phyloP scores from a whole-genome alignment of 345 rosid genomes.

The Hibiscus tridactylites region DNA sequence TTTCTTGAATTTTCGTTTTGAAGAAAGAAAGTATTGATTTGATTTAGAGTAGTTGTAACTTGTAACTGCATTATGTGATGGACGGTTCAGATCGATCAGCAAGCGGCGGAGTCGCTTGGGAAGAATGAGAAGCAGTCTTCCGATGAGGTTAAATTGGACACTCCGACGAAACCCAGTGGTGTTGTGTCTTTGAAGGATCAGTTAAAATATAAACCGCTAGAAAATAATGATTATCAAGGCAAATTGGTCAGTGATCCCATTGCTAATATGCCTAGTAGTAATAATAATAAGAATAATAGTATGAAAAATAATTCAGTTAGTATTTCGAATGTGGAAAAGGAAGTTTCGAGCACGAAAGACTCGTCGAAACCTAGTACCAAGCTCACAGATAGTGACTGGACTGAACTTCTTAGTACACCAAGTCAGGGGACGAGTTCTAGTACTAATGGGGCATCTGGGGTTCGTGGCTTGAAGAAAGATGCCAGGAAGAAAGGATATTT shows the following conservation, averaged over 20 bases:
- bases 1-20: neutral
- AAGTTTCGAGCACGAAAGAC: conserved; percentile 12
- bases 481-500: conserved; percentile 34
- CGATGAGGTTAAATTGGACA: conserved; percentile 38
- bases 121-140: conserved; percentile 58
- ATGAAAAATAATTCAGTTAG: conserved; percentile 9
- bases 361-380: conserved; percentile 30
- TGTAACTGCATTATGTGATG: conserved; percentile 8
- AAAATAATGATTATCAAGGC: conserved; percentile 31
- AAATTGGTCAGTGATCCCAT: conserved; percentile 40
- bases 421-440: conserved; percentile 24
- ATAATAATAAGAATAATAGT: conserved; percentile 14
- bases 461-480: conserved; percentile 42
- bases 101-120: conserved; percentile 84
- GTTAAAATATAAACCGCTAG: conserved; percentile 47
- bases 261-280: conserved; percentile 8
- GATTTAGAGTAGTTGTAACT: conserved; percentile 11
- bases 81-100: conserved; percentile 73
- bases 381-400: conserved; percentile 83
- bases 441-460: conserved; percentile 33
- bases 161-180: conserved; percentile 40
- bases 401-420: conserved; percentile 61
- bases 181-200: conserved; percentile 77
- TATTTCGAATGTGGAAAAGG: conserved; percentile 24
- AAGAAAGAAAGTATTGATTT: neutral